These are phyloP conservation scores for Spironucleus salmonicida DNA, from an alignment of 208 protist genomes.

Conservation along the genomic window DNA sequence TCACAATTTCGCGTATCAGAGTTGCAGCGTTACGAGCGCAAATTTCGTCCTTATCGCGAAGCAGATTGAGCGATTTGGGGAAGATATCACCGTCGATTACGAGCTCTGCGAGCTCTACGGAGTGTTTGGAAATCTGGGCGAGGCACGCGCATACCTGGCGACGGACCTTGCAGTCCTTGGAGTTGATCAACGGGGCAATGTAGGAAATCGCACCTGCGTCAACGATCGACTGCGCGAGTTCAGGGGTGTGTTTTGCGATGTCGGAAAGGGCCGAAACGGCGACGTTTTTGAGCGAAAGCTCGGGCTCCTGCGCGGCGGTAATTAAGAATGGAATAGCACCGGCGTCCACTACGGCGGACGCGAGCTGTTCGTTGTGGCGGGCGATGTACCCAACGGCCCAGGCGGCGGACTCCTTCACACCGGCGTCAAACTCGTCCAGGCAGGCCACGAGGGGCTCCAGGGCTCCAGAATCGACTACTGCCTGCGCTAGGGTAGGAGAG, in stretches of 20 bases:
- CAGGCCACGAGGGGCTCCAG: conserved; percentile 79
- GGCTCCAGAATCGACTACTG: conserved; percentile 79
- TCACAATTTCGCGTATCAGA: conserved; percentile 84
- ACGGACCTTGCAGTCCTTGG: conserved; percentile 77
- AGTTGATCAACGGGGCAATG: conserved; percentile 77
- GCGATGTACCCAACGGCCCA: conserved; percentile 92
- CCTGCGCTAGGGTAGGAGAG: conserved; percentile 76
- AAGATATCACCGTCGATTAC: conserved; percentile 94
- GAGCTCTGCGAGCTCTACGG: conserved; percentile 83
- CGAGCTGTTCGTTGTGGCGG: conserved; percentile 62
- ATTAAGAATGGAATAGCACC: conserved; percentile 79
- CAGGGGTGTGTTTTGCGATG: conserved; percentile 73
- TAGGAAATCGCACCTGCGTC: conserved; percentile 80
- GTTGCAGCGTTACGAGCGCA: conserved; percentile 85
- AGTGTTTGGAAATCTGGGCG: conserved; percentile 88
- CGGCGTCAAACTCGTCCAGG: conserved; percentile 86
- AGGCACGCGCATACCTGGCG: conserved; percentile 75
- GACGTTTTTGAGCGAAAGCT: conserved; percentile 82
- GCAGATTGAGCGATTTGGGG: conserved; percentile 73
- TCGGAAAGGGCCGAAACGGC: conserved; percentile 75
- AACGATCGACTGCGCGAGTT: conserved; percentile 76
- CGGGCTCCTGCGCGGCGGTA: conserved; percentile 83
- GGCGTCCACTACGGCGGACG: conserved; percentile 78
- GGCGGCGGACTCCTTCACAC: conserved; percentile 82
- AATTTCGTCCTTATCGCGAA: conserved; percentile 77